A percentile compares a stretch with the other conserved stretches of the same genome.
Evolutionary conservation across 768 basidiomycete species (phyloP).

Genomic region (Russula brevipes): DNA sequence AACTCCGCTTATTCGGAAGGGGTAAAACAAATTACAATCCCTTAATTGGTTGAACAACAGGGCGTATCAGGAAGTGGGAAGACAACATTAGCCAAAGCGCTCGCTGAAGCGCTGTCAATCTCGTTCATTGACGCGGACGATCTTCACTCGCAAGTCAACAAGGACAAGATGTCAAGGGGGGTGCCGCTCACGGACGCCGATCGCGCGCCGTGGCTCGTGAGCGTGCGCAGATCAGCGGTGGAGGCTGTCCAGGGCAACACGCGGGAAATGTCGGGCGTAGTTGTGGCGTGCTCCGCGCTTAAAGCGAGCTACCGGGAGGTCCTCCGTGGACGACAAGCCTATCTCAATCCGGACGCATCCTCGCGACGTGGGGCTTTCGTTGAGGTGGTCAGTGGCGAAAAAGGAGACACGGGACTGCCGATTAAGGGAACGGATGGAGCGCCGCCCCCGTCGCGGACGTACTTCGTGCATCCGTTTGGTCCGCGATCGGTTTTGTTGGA

Average conservation of each 20-base stretch:
- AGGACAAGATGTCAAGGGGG: constrained; percentile 83
- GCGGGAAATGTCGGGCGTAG: constrained; percentile 43
- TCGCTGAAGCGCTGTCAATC: constrained; percentile 56
- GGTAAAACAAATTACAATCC: neutral
- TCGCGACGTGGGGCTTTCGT: neutral
- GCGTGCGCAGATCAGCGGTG: constrained; percentile 63
- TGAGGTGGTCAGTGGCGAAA: neutral
- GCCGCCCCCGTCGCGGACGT: constrained; percentile 46
- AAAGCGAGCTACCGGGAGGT: constrained; percentile 78
- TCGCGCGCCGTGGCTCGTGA: constrained; percentile 78
- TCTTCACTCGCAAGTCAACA: constrained; percentile 73
- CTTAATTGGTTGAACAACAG: constrained; percentile 32
- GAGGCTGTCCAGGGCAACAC: constrained; percentile 44
- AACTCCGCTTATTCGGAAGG: neutral
- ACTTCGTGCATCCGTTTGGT: constrained; percentile 78
- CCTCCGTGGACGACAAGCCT: constrained; percentile 48
- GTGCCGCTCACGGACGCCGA: constrained; percentile 75
- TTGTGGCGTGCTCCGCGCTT: constrained; percentile 84
- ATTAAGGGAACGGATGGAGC: constrained; percentile 19
- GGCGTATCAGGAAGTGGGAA: constrained; percentile 75
- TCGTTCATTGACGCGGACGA: constrained; percentile 89
- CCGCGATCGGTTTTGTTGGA: constrained; percentile 48
- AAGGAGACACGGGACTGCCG: neutral
- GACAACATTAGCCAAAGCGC: constrained; percentile 57
- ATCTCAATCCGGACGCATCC: neutral